Evolutionary conservation across 2,329 filamentous ascomycete species (phyloP), one percentile per base, ranked within the genome.

Genomic region (Sarocladium brachiariae): DNA sequence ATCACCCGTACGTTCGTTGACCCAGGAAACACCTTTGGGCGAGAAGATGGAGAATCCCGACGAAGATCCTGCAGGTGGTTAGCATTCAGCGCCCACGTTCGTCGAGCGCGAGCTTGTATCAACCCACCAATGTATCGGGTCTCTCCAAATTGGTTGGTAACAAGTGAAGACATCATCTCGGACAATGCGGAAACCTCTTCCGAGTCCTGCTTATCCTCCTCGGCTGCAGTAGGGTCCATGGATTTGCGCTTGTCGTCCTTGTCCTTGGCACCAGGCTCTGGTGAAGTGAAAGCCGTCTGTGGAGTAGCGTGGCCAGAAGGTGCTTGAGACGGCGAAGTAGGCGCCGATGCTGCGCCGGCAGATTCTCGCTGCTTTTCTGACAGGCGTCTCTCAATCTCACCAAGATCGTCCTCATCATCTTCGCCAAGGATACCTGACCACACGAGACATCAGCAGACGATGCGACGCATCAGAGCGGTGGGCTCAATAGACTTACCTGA

Each of bases 1-100:
- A 63, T 99, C 93, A n/a, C 93, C 93, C 2, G 91, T 97, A 73
- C 95, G 96, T 58, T 93, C 85, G 61, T 96, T 97, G 50, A 99
- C 92, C 93, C 93, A 99, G 66, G 96, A 87, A 50, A 99, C 95
- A 39, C 93, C 93, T 65, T 96, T 96, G 13, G 92, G 93, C 0
- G 92, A 97, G 72, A 99, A 97, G 59, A 99, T 99, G 50, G 92
- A 97, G 68, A 97, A 97, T 3, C 93, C 93, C 2, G 93, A 99
- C 0, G 92, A 97, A 0, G 91, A 96, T 23, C 92, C 89, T 93
- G 48, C 9, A 16, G 14, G 37, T 59, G 45, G 63, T 52, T 47
- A 25, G 3, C 4, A 21, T 16, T 13, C 27, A 21, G 7, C 18
- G 35, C 7, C 16, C 6, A 8, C 10, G 7, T 7, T 39, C 7